Evolutionary conservation across 2,329 filamentous ascomycete species (phyloP).

Genomic region (Pochonia chlamydosporia): DNA sequence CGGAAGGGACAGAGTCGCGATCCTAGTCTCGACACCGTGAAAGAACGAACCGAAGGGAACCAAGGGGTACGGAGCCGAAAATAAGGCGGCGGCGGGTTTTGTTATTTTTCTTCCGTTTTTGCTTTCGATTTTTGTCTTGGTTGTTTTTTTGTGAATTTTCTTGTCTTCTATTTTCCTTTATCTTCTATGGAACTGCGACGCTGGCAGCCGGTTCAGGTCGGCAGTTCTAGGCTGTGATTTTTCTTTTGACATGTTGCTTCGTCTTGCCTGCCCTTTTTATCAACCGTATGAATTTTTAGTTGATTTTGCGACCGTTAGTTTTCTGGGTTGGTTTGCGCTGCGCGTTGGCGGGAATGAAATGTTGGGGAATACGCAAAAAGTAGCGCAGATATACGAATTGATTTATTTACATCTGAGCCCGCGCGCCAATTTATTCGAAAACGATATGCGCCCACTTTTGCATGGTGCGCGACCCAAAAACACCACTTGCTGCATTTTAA

Average conservation of each 20-base stretch:
- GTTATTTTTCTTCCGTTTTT: background rate
- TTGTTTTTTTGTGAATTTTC: background rate
- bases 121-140: background rate
- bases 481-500: too few relatives aligned
- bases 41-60: too few relatives aligned
- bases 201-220: background rate
- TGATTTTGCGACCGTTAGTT: conserved; percentile 2
- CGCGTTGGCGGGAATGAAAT: background rate
- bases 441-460: too few relatives aligned
- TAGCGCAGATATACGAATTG: conserved; percentile 6
- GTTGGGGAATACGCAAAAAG: conserved; percentile 3
- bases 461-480: too few relatives aligned
- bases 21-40: too few relatives aligned
- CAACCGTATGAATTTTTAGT: conserved; percentile 1
- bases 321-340: background rate
- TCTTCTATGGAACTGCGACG: background rate
- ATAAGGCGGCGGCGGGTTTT: too few relatives aligned
- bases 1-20: too few relatives aligned
- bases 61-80: too few relatives aligned
- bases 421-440: background rate
- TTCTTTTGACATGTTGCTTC: background rate
- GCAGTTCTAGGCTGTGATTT: background rate
- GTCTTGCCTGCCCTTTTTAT: background rate
- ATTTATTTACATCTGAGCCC: background rate
- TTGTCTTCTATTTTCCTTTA: background rate